Conservation (phyloP, 805 yeast species). For the Pichia rugopelliculosa region DNA sequence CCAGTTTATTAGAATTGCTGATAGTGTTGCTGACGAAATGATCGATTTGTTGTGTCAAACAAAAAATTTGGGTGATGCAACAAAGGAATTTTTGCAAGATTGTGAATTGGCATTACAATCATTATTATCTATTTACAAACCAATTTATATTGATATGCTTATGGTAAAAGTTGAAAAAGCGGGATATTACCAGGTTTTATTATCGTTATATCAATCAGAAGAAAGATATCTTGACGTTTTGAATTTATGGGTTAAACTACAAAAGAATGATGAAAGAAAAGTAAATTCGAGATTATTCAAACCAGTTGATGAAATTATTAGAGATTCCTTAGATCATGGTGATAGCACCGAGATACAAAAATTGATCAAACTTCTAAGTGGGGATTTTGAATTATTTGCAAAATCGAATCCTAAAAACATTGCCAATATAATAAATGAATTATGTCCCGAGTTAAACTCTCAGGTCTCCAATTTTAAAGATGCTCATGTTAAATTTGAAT, state of each 20-base stretch:
- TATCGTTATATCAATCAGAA: conserved; percentile 48
- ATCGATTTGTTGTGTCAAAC: conserved; percentile 41
- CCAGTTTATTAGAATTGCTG: conserved; percentile 74
- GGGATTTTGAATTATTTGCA: conserved; percentile 26
- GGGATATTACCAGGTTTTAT: conserved; percentile 51
- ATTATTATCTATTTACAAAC: conserved; percentile 58
- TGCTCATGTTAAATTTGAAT: conserved; percentile 24
- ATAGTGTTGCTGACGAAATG: conserved; percentile 41
- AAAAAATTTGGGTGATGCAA: background rate
- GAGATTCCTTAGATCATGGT: conserved; percentile 17
- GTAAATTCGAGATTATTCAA: conserved; percentile 16
- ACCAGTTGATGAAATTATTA: conserved; percentile 23
- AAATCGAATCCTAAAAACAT: conserved; percentile 29
- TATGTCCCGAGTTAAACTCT: conserved; percentile 34
- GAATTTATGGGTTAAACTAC: conserved; percentile 40
- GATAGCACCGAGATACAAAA: conserved; percentile 14
- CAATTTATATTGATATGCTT: conserved; percentile 43
- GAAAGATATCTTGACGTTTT: conserved; percentile 46
- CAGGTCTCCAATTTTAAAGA: conserved; percentile 29
- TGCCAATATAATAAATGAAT: conserved; percentile 30
- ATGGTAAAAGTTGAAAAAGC: conserved; percentile 46
- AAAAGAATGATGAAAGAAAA: conserved; percentile 7
- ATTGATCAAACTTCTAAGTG: conserved; percentile 22
- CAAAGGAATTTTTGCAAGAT: conserved; percentile 30
- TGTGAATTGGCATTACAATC: conserved; percentile 74